phyloP scores from a whole-genome alignment of 2,329 filamentous ascomycete genomes.

The Fusarium anthophilum region DNA sequence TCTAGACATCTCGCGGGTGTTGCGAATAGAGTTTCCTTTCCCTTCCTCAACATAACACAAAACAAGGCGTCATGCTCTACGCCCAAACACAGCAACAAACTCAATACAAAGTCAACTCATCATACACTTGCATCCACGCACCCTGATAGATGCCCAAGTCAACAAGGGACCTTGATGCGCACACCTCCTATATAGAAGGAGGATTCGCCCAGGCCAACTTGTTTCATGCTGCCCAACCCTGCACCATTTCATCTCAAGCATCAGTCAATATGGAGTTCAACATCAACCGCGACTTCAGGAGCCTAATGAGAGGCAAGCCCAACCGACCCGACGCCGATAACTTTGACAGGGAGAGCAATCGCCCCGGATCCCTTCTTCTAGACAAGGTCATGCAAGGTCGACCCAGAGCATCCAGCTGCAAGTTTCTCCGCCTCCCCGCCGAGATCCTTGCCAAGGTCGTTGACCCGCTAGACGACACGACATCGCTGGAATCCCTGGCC shows the following conservation, averaged over 20 bases:
- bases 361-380: not conserved
- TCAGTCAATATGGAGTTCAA: not conserved
- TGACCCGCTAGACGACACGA: not conserved
- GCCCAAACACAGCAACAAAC: not conserved
- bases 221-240: not conserved
- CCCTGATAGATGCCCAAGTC: not conserved
- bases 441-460: not conserved
- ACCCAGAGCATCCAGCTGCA: not conserved
- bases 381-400: not conserved
- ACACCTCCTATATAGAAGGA: not conserved
- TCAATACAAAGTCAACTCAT: not conserved
- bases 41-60: not conserved
- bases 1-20: no score
- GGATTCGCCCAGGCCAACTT: rapidly evolving
- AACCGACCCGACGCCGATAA: rapidly evolving
- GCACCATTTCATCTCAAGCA: not conserved
- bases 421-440: not conserved
- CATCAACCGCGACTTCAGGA: not conserved
- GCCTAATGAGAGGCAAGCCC: not conserved
- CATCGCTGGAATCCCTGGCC: not conserved
- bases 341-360: not conserved
- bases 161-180: rapidly evolving
- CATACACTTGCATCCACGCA: rapidly evolving
- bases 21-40: not conserved
- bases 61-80: not conserved